phyloP scores from a whole-genome alignment of 1,284 basidiomycete species.

The Fomitiporia mediterranea region DNA sequence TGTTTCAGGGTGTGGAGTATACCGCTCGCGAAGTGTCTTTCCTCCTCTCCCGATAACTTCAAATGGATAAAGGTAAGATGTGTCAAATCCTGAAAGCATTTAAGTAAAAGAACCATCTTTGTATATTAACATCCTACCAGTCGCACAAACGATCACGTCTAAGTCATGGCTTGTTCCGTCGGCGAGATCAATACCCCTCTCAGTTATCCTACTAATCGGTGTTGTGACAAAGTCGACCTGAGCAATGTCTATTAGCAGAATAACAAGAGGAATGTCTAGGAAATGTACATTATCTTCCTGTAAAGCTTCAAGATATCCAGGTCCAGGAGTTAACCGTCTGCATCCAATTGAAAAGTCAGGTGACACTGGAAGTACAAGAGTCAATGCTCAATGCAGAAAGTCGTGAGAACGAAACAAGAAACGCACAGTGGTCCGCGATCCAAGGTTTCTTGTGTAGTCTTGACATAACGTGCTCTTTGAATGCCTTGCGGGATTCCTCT shows the following conservation, averaged over 20 bases:
- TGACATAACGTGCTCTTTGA: slow-evolving; percentile 44
- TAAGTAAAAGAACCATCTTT: neutral
- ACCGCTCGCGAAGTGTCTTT: slow-evolving; percentile 42
- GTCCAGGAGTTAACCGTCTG: slow-evolving; percentile 57
- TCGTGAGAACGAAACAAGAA: neutral
- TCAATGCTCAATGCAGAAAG: neutral
- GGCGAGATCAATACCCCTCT: slow-evolving; percentile 48
- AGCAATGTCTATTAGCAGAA: neutral
- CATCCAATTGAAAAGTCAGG: slow-evolving; percentile 57
- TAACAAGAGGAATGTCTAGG: neutral
- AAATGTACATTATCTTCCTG: slow-evolving; percentile 50
- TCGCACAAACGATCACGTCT: slow-evolving; percentile 57
- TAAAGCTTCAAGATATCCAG: slow-evolving; percentile 60
- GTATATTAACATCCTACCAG: slow-evolving; percentile 32
- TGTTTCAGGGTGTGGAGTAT: slow-evolving; percentile 47
- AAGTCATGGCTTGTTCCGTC: slow-evolving; percentile 51
- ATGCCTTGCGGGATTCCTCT: slow-evolving; percentile 34
- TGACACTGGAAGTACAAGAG: slow-evolving; percentile 37
- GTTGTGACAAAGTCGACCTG: slow-evolving; percentile 53
- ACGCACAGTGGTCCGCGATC: slow-evolving; percentile 52
- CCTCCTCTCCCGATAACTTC: slow-evolving; percentile 49
- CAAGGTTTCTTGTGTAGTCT: slow-evolving; percentile 52
- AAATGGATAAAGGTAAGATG: slow-evolving; percentile 45
- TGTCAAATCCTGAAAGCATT: slow-evolving; percentile 43
- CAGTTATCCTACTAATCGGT: slow-evolving; percentile 45